Percentiles rank a stretch among this genome's conserved stretches.
Conservation (phyloP, 164 flowering plant genomes). For the Malania oleifera region DNA sequence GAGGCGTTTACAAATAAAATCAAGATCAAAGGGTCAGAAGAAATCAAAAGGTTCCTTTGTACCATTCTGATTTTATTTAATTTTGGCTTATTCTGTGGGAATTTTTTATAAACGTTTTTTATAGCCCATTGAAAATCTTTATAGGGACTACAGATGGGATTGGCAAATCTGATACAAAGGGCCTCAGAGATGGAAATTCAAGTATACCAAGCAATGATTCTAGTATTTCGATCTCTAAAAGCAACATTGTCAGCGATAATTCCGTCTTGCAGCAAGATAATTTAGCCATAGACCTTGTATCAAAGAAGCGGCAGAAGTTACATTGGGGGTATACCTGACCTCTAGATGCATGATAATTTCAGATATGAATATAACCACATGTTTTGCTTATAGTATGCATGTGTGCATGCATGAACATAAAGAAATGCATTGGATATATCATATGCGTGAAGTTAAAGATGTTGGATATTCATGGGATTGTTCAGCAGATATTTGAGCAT, state of each 20-base stretch:
- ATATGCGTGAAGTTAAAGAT: too few relatives aligned
- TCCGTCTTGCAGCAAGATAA: conserved; percentile 17
- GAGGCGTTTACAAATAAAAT: conserved; percentile 46
- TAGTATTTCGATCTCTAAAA: conserved; percentile 5
- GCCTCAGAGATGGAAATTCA: conserved; percentile 12
- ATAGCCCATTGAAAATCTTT: not conserved
- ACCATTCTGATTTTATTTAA: not conserved
- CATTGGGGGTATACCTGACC: conserved; percentile 50
- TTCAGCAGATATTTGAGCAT: not conserved
- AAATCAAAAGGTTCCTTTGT: conserved; percentile 33
- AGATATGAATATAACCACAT: not conserved
- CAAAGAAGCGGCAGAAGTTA: conserved; percentile 45
- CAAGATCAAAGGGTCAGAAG: conserved; percentile 30
- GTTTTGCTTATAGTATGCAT: not conserved
- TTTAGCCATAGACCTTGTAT: conserved; percentile 8
- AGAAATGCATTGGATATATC: too few relatives aligned
- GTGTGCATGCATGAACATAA: too few relatives aligned
- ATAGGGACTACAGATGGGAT: conserved; percentile 13
- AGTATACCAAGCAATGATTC: conserved; percentile 11
- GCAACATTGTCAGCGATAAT: not conserved
- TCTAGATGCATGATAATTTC: not conserved
- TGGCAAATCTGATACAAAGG: conserved; percentile 14
- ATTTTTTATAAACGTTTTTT: not conserved
- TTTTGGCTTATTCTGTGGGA: not conserved
- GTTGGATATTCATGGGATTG: too few relatives aligned